These are phyloP conservation scores for Spiraea crenata DNA, from an alignment of 331 rosid genomes.

Conservation along the genomic window DNA sequence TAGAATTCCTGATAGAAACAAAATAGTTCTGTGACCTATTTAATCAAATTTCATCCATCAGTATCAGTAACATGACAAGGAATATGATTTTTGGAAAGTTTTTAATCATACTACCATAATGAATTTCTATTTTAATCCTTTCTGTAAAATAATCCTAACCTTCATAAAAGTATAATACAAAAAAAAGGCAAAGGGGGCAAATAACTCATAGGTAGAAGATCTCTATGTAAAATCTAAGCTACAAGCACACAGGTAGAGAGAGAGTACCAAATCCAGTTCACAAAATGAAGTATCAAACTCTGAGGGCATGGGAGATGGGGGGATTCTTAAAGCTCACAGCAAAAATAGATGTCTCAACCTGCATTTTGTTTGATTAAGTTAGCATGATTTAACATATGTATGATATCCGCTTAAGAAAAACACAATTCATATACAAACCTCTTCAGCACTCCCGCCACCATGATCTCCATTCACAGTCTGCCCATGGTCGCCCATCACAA, in stretches of 20 bases:
- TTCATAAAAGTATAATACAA: not conserved
- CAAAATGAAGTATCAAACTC: constrained; percentile 54
- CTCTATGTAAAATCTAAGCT: constrained; percentile 2
- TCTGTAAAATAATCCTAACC: not conserved
- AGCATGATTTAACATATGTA: constrained; percentile 21
- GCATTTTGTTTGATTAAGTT: constrained; percentile 27
- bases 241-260: constrained; percentile 15
- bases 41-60: not conserved
- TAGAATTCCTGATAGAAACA: not conserved
- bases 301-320: constrained; percentile 37
- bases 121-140: not conserved
- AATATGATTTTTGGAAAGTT: not conserved
- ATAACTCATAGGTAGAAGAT: not conserved
- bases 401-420: not conserved
- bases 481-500: constrained; percentile 99
- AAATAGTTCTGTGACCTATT: not conserved
- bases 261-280: constrained; percentile 65
- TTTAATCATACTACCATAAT: not conserved
- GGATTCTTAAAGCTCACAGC: constrained; percentile 80
- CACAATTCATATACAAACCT: constrained; percentile 36
- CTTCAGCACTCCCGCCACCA: constrained; percentile 96
- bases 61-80: not conserved
- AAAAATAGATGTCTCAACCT: constrained; percentile 91
- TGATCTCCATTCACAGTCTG: constrained; percentile 98
- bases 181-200: not conserved